Evolutionary conservation across 2,329 filamentous ascomycete genomes (phyloP).

Genomic region (Aspergillus sclerotialis): DNA sequence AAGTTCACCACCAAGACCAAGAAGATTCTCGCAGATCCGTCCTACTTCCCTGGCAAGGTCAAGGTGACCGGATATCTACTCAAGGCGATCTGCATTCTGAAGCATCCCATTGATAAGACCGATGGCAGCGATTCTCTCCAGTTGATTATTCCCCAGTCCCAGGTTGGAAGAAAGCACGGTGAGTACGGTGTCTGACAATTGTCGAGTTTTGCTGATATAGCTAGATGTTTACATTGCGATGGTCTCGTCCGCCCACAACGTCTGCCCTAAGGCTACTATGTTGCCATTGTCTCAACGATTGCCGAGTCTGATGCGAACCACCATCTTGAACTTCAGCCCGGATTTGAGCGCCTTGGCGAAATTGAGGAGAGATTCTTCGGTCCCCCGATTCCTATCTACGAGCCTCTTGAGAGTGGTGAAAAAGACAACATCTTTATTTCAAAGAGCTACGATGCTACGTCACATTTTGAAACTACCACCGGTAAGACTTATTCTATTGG

Average conservation of each 20-base stretch:
- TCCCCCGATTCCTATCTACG: conserved; percentile 85
- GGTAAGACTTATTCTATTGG: conserved; percentile 33
- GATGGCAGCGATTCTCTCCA: conserved; percentile 84
- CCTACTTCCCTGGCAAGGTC: conserved; percentile 89
- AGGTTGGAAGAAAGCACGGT: conserved; percentile 96
- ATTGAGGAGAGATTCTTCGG: conserved; percentile 98
- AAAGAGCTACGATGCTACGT: conserved; percentile 96
- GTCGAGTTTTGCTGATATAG: conserved; percentile 12
- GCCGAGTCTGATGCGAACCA: conserved; percentile 88
- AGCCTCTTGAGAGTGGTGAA: conserved; percentile 73
- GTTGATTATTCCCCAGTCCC: conserved; percentile 95
- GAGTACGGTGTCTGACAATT: conserved; percentile 25
- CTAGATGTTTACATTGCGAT: conserved; percentile 93
- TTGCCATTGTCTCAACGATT: conserved; percentile 96
- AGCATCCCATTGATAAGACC: conserved; percentile 87
- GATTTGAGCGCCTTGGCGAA: conserved; percentile 82
- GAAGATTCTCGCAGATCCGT: conserved; percentile 92
- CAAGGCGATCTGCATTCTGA: conserved; percentile 94
- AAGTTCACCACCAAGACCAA: conserved; percentile 94
- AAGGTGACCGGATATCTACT: conserved; percentile 83
- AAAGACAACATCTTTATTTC: conserved; percentile 95
- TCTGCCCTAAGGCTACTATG: conserved; percentile 98
- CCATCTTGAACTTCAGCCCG: conserved; percentile 88
- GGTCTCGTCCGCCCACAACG: conserved; percentile 92
- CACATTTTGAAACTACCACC: conserved; percentile 89